Evolutionary conservation across 169 alveolate species (phyloP), one percentile per base, ranked within the genome.

Genomic region (Eimeria nieschulzi): DNA sequence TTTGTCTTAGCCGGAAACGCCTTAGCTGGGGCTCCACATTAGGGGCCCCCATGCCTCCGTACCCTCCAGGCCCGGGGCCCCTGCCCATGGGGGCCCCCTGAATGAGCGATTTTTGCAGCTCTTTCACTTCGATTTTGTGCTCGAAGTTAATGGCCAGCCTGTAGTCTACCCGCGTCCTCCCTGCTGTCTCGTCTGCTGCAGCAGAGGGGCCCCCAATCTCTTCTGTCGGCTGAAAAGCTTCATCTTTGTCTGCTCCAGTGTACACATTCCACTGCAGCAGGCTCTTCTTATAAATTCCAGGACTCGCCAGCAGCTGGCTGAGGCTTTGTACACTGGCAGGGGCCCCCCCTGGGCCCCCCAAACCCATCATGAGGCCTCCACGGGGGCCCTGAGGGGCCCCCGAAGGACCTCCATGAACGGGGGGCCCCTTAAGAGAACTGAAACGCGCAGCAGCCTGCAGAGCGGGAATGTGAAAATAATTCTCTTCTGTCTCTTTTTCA

Each of bases 221-320:
- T 12, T 73, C 83, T 12, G 83, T 73, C 26, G 63, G 10, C 5
- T 25, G 54, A 73, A 73, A 73, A 13, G 83, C 61, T 13, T 73
- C 83, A 12, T 73, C 83, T 39, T 73, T 73, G 61, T 73, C 83
- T 3, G 83, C 83, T 7, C 83, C 83, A 6, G 83, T 26, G 61
- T 73, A 73, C 17, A 73, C 83, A 39, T 73, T 73, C 83, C 83
- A 73, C 83, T 73, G 83, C 83, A 73, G 63, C 83, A 73, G 26
- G 61, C 26, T 46, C 83, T 46, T 23, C 83, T 73, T 73, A 61
- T 73, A 73, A 12, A 73, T 23, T 26, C 83, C 83, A 12, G 83
- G 83, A 46, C 63, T 73, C 25, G 10, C 23, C 83, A 73, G 83
- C 83, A 73, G 63, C 63, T 26, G 83, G 9, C 25, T 15, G 63